Evolutionary conservation across 2,329 filamentous ascomycete species (phyloP).

Genomic region (Sclerotinia spermophila): DNA sequence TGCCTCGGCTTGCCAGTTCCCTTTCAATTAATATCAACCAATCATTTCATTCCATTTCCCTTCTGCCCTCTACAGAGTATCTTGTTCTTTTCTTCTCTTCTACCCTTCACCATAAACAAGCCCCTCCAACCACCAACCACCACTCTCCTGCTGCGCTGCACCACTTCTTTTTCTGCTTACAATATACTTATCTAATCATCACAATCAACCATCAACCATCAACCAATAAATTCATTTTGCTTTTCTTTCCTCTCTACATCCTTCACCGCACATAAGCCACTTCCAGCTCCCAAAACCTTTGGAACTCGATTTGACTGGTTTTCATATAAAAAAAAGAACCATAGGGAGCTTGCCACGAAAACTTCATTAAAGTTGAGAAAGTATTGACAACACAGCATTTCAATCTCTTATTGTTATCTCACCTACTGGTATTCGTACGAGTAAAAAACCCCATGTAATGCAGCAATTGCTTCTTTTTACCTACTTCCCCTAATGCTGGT

Average conservation of each 20-base stretch:
- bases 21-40: background rate
- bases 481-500: background rate
- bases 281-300: conserved; percentile 22
- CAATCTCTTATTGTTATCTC: background rate
- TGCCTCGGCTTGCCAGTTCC: background rate
- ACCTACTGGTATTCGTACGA: conserved; percentile 8
- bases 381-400: conserved; percentile 6
- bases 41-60: background rate
- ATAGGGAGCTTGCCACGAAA: conserved; percentile 18
- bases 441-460: conserved; percentile 6
- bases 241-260: background rate
- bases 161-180: background rate
- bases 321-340: conserved; percentile 5
- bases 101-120: conserved; percentile 19
- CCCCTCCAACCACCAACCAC: conserved; percentile 12
- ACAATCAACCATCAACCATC: background rate
- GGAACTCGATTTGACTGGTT: background rate
- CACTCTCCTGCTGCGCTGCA: conserved; percentile 3
- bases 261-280: conserved; percentile 28
- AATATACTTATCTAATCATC: background rate
- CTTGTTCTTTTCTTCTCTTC: background rate
- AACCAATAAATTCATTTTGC: background rate
- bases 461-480: background rate
- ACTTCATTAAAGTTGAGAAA: background rate
- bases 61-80: no score